A percentile compares a stretch with the other conserved stretches of the same genome.
Conservation (phyloP, 2,329 filamentous ascomycete genomes). For the Cladorrhinum sp. region DNA sequence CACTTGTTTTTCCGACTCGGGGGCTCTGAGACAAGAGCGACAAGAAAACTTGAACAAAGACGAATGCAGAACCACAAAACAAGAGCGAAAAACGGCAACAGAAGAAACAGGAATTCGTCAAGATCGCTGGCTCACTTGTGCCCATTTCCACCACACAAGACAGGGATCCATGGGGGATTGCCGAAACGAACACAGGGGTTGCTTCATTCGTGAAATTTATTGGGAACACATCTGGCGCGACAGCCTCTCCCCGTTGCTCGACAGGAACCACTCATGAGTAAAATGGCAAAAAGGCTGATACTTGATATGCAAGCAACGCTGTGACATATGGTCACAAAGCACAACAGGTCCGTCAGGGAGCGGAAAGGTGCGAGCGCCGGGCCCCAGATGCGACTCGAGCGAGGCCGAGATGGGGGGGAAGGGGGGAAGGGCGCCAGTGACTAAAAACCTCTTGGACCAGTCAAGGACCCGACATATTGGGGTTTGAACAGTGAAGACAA, state of each 20-base stretch:
- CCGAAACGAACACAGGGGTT: background rate
- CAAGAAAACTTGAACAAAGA: background rate
- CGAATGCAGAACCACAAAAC: background rate
- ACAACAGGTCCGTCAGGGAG: conserved; percentile 15
- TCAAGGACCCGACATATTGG: background rate
- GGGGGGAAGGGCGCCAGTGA: background rate
- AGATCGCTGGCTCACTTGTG: background rate
- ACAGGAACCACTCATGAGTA: too few species aligned
- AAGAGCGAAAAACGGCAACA: background rate
- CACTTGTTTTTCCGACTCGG: background rate
- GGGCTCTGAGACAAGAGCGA: background rate
- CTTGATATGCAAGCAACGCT: conserved; percentile 5
- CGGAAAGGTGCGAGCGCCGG: background rate
- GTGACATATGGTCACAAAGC: conserved; percentile 18
- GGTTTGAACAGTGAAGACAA: background rate
- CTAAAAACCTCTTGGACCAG: background rate
- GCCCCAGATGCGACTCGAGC: background rate
- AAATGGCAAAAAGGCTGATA: background rate
- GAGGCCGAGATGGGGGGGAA: background rate
- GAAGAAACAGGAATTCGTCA: too few species aligned
- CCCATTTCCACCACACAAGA: background rate
- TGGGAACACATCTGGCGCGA: background rate
- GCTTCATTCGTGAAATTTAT: background rate
- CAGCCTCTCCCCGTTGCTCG: background rate
- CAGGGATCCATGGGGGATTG: background rate